Percentiles rank a stretch among this genome's conserved stretches.
These are phyloP conservation scores for Davidsoniella australis DNA, from an alignment of 2,329 filamentous ascomycete species.

Conservation along the genomic window DNA sequence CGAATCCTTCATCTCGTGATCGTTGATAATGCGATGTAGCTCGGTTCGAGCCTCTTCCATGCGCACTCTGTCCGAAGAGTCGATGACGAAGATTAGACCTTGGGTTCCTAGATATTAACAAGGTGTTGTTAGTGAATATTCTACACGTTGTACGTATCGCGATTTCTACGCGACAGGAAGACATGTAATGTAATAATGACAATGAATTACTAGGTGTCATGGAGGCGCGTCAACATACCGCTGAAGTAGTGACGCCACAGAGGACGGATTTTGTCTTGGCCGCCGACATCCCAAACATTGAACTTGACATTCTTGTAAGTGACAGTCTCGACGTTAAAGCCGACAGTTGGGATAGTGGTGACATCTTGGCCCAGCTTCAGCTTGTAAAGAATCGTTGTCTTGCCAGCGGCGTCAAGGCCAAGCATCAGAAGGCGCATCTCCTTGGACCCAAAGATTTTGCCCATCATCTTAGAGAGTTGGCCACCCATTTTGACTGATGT, in stretches of 20 bases:
- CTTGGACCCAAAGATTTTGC: slow-evolving; percentile 97
- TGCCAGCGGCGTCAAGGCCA: slow-evolving; percentile 91
- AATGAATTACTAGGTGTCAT: too few species aligned
- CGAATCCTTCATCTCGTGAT: slow-evolving; percentile 93
- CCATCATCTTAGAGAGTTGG: slow-evolving; percentile 88
- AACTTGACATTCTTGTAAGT: slow-evolving; percentile 99
- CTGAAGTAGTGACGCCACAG: slow-evolving; percentile 96
- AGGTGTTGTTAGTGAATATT: not conserved
- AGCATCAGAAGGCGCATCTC: slow-evolving; percentile 99
- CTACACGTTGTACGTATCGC: not conserved
- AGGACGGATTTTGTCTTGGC: slow-evolving; percentile 96
- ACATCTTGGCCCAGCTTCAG: slow-evolving; percentile 96
- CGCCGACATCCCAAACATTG: slow-evolving; percentile 97
- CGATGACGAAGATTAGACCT: slow-evolving; percentile 95
- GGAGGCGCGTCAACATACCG: slow-evolving; percentile 28
- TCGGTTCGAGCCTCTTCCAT: slow-evolving; percentile 89
- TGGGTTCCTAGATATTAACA: slow-evolving; percentile 54
- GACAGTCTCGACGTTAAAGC: slow-evolving; percentile 98
- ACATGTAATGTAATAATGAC: too few species aligned
- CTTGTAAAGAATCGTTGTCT: slow-evolving; percentile 98
- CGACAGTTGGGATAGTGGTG: slow-evolving; percentile 94
- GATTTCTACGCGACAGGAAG: not conserved
- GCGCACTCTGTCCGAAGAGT: slow-evolving; percentile 79
- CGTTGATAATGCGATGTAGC: slow-evolving; percentile 92
- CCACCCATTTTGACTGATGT: slow-evolving; percentile 57